Base-by-base conservation (phyloP, 1,139 yeast genomes). In the Diutina ranongensis region DNA sequence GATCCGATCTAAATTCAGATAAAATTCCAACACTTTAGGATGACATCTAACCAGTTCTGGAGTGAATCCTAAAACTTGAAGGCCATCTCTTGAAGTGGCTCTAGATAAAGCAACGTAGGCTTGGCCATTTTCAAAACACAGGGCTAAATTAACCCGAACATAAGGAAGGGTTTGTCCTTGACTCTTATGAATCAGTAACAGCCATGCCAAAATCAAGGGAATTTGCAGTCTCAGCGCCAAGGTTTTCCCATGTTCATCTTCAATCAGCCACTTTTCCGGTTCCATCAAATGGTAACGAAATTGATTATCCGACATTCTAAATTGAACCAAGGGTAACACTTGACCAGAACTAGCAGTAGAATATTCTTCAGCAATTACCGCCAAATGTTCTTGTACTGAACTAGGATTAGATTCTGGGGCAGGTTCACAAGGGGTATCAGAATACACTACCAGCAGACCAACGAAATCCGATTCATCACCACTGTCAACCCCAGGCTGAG, bases 181-280 rank as follows among this genome's bases (percentile, higher is more conserved):
- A 0, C 97, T 82, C 62, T 92, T 92, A 60, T 92, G 99, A 45
- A 92, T 89, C 0, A 97, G 87, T 40, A 92, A 64, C 0, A 98
- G 89, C 97, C 97, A 92, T 0, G 98, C 95, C 16, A 89, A 66
- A 55, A 88, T 82, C 46, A 92, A 64, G 0, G 99, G 99, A 2
- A 92, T 58, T 56, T 87, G 96, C 0, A 22, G 32, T 38, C 42
- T 38, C 20, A 22, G 42, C 12, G 32, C 32, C 12, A 22, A 16
- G 13, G 25, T 27, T 3, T 10, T 10, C 13, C 31, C 42, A 4
- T 9, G n/a, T 38, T 38, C 42, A 15, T 38, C 42, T 12, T 38
- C 42, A 31, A 25, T 20, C 42, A 22, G 42, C 32, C 31, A 38
- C 12, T 38, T 38, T 16, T 35, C 40, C 15, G 40, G 40, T 20